Percentiles rank a stretch among this genome's conserved stretches.
Conservation (phyloP, 257 asterid species). For the Orobanche coerulescens region DNA sequence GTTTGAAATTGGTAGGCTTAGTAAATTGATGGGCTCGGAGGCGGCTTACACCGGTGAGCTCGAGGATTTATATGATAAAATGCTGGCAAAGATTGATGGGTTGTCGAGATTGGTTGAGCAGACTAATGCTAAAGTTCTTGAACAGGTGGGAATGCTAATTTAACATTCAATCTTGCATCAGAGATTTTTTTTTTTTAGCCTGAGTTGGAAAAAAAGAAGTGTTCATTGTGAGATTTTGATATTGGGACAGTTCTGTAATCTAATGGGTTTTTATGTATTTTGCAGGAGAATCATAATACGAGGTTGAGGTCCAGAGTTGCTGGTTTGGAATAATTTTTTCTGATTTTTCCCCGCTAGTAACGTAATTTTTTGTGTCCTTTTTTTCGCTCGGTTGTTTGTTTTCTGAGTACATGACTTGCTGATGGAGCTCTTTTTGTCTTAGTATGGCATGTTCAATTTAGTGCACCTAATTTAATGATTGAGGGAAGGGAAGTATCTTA, state of each 20-base stretch:
- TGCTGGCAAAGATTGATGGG: constrained; percentile 65
- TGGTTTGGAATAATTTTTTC: constrained; percentile 57
- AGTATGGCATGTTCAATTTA: background rate
- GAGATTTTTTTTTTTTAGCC: background rate
- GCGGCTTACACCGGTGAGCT: constrained; percentile 50
- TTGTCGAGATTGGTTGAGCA: constrained; percentile 61
- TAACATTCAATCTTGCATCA: background rate
- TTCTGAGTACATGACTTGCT: constrained; percentile 2
- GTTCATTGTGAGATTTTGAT: background rate
- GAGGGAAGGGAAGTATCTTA: no score
- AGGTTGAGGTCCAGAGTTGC: constrained; percentile 73
- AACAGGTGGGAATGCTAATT: constrained; percentile 47
- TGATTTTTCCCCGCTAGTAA: constrained; percentile 18
- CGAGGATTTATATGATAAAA: constrained; percentile 71
- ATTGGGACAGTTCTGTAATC: constrained; percentile 11
- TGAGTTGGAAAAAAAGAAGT: background rate
- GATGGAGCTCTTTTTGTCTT: background rate
- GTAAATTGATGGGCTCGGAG: constrained; percentile 51
- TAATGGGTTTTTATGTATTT: constrained; percentile 4
- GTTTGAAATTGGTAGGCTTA: constrained; percentile 55
- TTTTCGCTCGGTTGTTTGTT: background rate
- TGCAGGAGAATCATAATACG: constrained; percentile 74
- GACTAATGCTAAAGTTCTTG: constrained; percentile 56
- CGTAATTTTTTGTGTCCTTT: constrained; percentile 20
- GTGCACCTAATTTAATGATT: background rate